Evolutionary conservation across 768 basidiomycete species (phyloP), one percentile per base, ranked within the genome.

Genomic region (Lentinula raphanica): DNA sequence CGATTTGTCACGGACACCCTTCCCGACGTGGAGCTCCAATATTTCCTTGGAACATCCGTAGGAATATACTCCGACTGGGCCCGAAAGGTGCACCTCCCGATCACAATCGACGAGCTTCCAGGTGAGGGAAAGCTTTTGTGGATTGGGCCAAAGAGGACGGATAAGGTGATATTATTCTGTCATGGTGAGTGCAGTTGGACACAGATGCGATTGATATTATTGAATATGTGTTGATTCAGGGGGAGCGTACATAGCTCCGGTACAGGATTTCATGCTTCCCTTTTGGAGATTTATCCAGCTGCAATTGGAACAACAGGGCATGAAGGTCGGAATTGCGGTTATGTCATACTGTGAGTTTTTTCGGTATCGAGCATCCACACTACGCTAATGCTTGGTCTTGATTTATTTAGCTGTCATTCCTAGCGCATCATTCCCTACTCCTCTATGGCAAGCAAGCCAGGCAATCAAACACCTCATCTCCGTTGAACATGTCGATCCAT

Each of bases 91-190:
- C 59, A 58, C 3, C 56, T 68, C 2, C 59, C 64, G 1, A n/a
- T 54, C 28, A 39, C 60, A 3, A 58, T 69, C 6, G 73, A 73
- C 23, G 68, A 71, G 9, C 46, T 73, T 4, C 68, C 61, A 17
- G 59, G 66, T 5, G 64, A 61, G 28, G 69, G 67, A 1, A 60
- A 56, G 38, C 60, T 74, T 2, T 50, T 73, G 17, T 76, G 74
- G 74, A 59, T 74, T 49, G 70, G 72, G 17, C 60, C 66, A 8
- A 69, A 67, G 32, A 63, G 64, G 27, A 67, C 68, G 1, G 72
- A 72, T 4, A 66, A 66, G 5, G 72, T 76, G 1, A 61, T 74
- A 3, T 40, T 73, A 2, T 76, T 69, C 48, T 40, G 68, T 29
- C 73, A 72, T 61, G 74, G 74, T 68, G 42, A 11, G 64, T 62